Evolutionary conservation across 2,329 filamentous ascomycete species (phyloP).

Genomic region (Scedosporium aurantiacum): DNA sequence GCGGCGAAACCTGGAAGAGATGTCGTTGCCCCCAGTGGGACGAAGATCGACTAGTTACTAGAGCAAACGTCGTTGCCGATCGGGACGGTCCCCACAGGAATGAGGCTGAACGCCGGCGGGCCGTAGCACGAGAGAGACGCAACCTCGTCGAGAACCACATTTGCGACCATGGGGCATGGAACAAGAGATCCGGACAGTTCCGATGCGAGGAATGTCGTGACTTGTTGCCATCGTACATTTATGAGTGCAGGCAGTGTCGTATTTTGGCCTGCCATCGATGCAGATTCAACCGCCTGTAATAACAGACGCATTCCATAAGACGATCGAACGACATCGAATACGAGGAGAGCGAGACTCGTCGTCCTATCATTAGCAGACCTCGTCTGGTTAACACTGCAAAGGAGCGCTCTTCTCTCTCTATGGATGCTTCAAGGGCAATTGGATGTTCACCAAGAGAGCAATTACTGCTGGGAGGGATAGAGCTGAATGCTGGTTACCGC

Average conservation of each 20-base stretch:
- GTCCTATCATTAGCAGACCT: too few relatives aligned
- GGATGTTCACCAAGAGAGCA: too few relatives aligned
- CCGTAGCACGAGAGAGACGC: not conserved
- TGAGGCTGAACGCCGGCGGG: not conserved
- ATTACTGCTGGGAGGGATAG: too few relatives aligned
- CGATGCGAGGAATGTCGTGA: conserved; percentile 30
- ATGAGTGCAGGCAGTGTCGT: conserved; percentile 32
- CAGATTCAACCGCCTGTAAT: conserved; percentile 23
- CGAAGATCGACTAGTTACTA: conserved; percentile 20
- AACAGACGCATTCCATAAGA: too few relatives aligned
- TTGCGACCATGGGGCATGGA: conserved; percentile 27
- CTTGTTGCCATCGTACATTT: conserved; percentile 28
- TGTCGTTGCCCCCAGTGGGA: conserved; percentile 27
- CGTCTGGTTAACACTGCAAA: too few relatives aligned
- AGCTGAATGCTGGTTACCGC: too few relatives aligned
- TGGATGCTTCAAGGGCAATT: too few relatives aligned
- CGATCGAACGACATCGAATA: too few relatives aligned
- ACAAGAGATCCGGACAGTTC: conserved; percentile 19
- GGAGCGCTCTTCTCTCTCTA: too few relatives aligned
- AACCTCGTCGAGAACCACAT: conserved; percentile 22
- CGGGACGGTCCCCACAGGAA: conserved; percentile 8
- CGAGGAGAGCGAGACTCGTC: too few relatives aligned
- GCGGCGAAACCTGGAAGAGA: conserved; percentile 29
- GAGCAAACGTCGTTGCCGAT: conserved; percentile 22
- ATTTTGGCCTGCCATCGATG: conserved; percentile 34